A percentile compares a stretch with the other conserved stretches of the same genome.
Conservation (phyloP, 768 basidiomycete genomes). For the Hypholoma sublateritium region DNA sequence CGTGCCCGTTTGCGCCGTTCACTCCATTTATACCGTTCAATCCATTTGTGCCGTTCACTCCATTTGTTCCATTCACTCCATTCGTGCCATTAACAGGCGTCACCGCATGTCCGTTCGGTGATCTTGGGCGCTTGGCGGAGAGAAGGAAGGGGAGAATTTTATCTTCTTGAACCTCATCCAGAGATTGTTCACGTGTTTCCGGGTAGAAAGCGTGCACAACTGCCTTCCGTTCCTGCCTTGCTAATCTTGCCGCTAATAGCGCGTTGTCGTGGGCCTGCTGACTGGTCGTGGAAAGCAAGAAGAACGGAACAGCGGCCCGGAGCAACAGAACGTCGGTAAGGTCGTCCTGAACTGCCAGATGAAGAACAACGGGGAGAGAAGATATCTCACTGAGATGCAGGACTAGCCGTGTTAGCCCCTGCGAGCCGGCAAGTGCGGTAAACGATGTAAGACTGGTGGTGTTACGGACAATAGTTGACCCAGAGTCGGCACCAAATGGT, state of each 20-base stretch:
- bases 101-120: slow-evolving; percentile 29
- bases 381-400: slow-evolving; percentile 71
- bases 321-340: slow-evolving; percentile 76
- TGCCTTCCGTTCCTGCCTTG: slow-evolving; percentile 64
- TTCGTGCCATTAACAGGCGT: slow-evolving; percentile 26
- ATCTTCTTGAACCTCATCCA: slow-evolving; percentile 58
- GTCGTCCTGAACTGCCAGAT: slow-evolving; percentile 64
- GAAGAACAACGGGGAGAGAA: slow-evolving; percentile 63
- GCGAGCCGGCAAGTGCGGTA: slow-evolving; percentile 51
- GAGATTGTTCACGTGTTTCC: slow-evolving; percentile 32
- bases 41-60: too few relatives aligned
- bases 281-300: slow-evolving; percentile 72
- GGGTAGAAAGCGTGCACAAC: slow-evolving; percentile 86
- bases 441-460: slow-evolving; percentile 55
- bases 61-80: slow-evolving; percentile 25
- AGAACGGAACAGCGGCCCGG: slow-evolving; percentile 76
- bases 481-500: slow-evolving; percentile 67
- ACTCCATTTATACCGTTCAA: slow-evolving; percentile 18
- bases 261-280: slow-evolving; percentile 92
- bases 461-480: slow-evolving; percentile 53
- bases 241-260: slow-evolving; percentile 80
- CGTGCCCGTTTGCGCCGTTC: slow-evolving; percentile 17
- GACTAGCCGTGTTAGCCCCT: slow-evolving; percentile 58
- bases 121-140: slow-evolving; percentile 39
- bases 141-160: slow-evolving; percentile 61